phyloP scores from a whole-genome alignment of 257 asterid genomes.

The Penstemon newberryi region DNA sequence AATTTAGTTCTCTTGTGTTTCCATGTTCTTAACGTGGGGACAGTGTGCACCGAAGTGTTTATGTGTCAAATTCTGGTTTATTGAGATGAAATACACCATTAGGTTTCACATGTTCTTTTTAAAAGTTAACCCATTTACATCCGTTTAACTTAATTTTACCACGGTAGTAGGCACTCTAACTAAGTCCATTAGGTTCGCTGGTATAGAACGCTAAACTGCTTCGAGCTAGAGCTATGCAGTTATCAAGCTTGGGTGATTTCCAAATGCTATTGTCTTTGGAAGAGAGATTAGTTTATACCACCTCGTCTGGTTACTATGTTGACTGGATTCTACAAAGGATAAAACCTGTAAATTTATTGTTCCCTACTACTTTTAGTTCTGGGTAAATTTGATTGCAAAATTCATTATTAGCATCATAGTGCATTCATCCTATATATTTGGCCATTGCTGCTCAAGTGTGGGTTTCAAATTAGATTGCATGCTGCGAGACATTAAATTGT shows the following conservation, averaged over 20 bases:
- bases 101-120: background rate
- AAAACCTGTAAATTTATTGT: slow-evolving; percentile 1
- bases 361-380: slow-evolving; percentile 14
- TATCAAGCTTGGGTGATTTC: background rate
- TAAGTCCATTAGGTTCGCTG: background rate
- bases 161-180: background rate
- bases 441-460: slow-evolving; percentile 15
- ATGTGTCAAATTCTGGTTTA: slow-evolving; percentile 6
- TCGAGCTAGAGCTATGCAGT: background rate
- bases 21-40: background rate
- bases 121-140: background rate
- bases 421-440: slow-evolving; percentile 2
- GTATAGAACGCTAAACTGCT: no score
- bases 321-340: slow-evolving; percentile 7
- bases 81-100: background rate
- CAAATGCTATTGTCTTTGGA: background rate
- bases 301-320: slow-evolving; percentile 15
- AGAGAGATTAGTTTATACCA: background rate
- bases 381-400: slow-evolving; percentile 3
- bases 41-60: background rate
- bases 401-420: background rate
- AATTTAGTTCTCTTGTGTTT: background rate
- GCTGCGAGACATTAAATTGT: background rate
- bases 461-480: slow-evolving; percentile 1
- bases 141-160: background rate